Percentiles rank a stretch among this genome's conserved stretches.
These are phyloP conservation scores for Halophytophthora polymorphica DNA, from an alignment of 352 stramenopile species.

Conservation along the genomic window DNA sequence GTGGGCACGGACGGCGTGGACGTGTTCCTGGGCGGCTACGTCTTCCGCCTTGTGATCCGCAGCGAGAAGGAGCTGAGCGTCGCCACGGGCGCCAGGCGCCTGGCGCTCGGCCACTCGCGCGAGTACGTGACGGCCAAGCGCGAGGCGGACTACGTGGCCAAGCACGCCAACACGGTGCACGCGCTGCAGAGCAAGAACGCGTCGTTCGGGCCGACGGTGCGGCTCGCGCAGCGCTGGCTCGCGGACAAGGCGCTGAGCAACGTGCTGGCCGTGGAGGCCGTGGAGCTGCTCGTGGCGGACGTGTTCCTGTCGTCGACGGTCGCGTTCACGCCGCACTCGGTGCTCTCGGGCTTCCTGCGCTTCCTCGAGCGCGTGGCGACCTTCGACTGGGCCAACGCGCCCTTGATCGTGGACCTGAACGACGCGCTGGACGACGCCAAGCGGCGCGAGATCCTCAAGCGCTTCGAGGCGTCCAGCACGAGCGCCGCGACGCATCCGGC, in stretches of 20 bases:
- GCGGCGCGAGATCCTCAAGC: constrained; percentile 66
- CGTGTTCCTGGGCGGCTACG: constrained; percentile 78
- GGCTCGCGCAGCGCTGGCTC: constrained; percentile 80
- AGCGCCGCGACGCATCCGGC: constrained; percentile 53
- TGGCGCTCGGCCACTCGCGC: constrained; percentile 54
- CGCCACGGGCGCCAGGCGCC: constrained; percentile 59
- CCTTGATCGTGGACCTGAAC: constrained; percentile 77
- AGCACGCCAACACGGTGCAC: constrained; percentile 72
- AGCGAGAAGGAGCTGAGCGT: constrained; percentile 74
- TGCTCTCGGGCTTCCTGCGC: constrained; percentile 76
- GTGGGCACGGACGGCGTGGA: constrained; percentile 75
- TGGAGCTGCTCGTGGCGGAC: constrained; percentile 80
- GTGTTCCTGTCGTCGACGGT: constrained; percentile 55
- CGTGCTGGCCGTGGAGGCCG: constrained; percentile 54
- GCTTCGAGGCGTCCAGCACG: constrained; percentile 71
- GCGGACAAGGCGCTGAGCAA: constrained; percentile 79
- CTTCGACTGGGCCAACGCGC: constrained; percentile 72
- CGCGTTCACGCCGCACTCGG: constrained; percentile 59
- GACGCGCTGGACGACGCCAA: constrained; percentile 53
- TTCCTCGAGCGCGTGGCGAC: constrained; percentile 71
- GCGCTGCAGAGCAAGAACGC: constrained; percentile 77
- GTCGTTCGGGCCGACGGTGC: constrained; percentile 74
- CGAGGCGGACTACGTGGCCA: constrained; percentile 55
- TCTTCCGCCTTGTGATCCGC: constrained; percentile 80
- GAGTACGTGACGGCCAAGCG: constrained; percentile 65